phyloP scores from a whole-genome alignment of 106 monocot genomes.

The Iris macrosiphon region DNA sequence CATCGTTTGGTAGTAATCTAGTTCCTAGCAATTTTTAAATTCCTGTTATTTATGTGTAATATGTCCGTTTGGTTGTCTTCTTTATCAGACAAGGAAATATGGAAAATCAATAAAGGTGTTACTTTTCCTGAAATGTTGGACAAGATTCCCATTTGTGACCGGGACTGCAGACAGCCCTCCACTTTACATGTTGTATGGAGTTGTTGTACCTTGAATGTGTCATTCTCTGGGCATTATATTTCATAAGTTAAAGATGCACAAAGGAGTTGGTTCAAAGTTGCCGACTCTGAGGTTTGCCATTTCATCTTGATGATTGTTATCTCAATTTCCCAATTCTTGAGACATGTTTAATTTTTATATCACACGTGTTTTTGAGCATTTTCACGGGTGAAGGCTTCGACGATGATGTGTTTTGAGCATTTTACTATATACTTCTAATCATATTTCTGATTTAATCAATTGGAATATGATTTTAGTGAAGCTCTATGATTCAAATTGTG shows the following conservation, averaged over 20 bases:
- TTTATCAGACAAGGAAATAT: slow-evolving; percentile 57
- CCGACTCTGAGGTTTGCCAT: slow-evolving; percentile 56
- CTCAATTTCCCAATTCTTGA: no score
- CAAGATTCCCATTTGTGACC: slow-evolving; percentile 81
- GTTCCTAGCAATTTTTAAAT: no score
- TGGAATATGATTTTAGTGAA: no score
- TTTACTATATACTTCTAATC: background rate
- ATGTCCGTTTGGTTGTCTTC: no score
- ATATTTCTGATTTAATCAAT: no score
- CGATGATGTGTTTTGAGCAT: background rate
- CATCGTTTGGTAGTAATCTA: background rate
- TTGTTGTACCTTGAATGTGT: slow-evolving; percentile 75
- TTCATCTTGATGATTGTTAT: no score
- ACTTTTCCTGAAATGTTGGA: slow-evolving; percentile 86
- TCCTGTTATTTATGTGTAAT: no score
- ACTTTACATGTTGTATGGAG: slow-evolving; percentile 78
- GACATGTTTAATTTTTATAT: background rate
- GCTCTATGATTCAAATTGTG: no score
- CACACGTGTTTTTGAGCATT: no score
- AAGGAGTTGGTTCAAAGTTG: slow-evolving; percentile 66
- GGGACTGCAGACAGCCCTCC: slow-evolving; percentile 64
- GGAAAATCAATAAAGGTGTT: slow-evolving; percentile 92
- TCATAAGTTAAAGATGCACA: slow-evolving; percentile 74
- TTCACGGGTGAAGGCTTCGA: no score
- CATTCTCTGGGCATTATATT: slow-evolving; percentile 83